Evolutionary conservation across 108 stramenopile species (phyloP), one percentile per base, ranked within the genome.

Genomic region (Seminavis robusta): DNA sequence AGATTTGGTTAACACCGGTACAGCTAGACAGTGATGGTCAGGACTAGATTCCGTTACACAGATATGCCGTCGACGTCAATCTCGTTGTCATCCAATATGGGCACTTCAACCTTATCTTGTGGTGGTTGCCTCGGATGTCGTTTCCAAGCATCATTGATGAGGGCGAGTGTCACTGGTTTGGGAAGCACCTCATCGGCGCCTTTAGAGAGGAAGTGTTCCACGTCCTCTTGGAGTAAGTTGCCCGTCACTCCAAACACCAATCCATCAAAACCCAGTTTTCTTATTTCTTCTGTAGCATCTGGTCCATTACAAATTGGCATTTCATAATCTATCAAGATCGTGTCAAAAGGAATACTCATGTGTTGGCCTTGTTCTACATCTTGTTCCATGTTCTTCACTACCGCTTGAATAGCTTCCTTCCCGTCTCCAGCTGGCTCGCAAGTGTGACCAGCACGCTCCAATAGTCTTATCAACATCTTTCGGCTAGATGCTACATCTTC

Each of bases 301-400:
- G 71, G 71, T 16, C 71, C 71, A 60, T 65, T 53, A 37, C 59
- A 21, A 13, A 60, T 38, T 6, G 71, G 71, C 71, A 72, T 72
- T 60, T 72, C 71, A 51, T 52, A 59, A 32, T 72, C 71, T 16
- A 72, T 33, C 7, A 72, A 31, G 33, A 72, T 60, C 15, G 43
- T 24, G 29, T 72, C 71, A 42, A 49, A 73, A n/a, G n/a, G n/a
- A n/a, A n/a, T n/a, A n/a, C n/a, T n/a, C n/a, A n/a, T n/a, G n/a
- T n/a, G n/a, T n/a, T n/a, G n/a, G n/a, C n/a, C n/a, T n/a, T n/a
- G n/a, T n/a, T 28, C 15, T 26, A 38, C 21, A 23, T 24, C 21
- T 17, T 54, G 32, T 3, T 46, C 57, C 29, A 65, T 58, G 10
- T 19, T 47, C 2, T 66, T 23, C 23, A 31, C 23, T 1, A 65